A percentile compares a stretch with the other conserved stretches of the same genome.
These are phyloP conservation scores for Globomyces sp. DNA, from an alignment of 371 early-diverging fungal genomes.

Conservation along the genomic window DNA sequence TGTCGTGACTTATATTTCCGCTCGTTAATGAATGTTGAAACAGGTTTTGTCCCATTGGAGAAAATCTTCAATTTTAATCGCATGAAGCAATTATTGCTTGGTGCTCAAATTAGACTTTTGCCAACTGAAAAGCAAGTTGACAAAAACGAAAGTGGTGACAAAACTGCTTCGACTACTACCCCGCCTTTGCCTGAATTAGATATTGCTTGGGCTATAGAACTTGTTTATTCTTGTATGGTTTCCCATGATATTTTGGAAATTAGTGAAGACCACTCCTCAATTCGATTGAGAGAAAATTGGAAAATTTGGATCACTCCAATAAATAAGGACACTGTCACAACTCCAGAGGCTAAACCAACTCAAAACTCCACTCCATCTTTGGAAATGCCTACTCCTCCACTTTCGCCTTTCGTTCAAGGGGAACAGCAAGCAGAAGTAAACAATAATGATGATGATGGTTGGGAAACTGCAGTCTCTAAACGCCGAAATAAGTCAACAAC, in stretches of 20 bases:
- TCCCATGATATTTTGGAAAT: slow-evolving; percentile 26
- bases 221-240: slow-evolving; percentile 13
- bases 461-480: slow-evolving; percentile 7
- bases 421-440: too few species aligned
- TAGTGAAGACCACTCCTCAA: background rate
- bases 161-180: slow-evolving; percentile 26
- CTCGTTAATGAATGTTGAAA: slow-evolving; percentile 76
- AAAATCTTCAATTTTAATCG: slow-evolving; percentile 79
- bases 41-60: slow-evolving; percentile 70
- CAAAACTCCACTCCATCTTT: background rate
- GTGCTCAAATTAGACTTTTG: slow-evolving; percentile 29
- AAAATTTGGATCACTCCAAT: slow-evolving; percentile 9
- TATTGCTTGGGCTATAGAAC: slow-evolving; percentile 22
- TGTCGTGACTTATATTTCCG: slow-evolving; percentile 93
- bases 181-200: slow-evolving; percentile 21
- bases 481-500: background rate
- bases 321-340: background rate
- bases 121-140: slow-evolving; percentile 7
- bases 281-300: slow-evolving; percentile 9
- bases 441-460: slow-evolving; percentile 7
- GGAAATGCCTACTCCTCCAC: slow-evolving; percentile 11
- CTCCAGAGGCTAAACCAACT: background rate
- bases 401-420: background rate
- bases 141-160: background rate
- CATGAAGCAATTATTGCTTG: slow-evolving; percentile 58